phyloP scores from a whole-genome alignment of 1,284 basidiomycete genomes.

The Leccinum subspadiceum region DNA sequence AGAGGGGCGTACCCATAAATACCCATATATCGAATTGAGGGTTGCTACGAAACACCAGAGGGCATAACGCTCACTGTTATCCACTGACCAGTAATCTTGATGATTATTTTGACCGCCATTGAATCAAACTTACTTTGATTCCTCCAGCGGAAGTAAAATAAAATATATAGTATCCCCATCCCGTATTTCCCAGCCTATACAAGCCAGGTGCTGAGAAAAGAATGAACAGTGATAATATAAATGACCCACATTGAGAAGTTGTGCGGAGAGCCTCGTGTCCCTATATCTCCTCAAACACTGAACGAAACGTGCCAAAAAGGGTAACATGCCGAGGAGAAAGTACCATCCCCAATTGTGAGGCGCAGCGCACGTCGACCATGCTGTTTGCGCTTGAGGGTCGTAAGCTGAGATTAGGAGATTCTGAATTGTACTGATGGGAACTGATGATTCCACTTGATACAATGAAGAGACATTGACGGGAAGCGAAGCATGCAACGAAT shows the following conservation, averaged over 20 bases:
- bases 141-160: constrained; percentile 78
- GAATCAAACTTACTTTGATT: constrained; percentile 29
- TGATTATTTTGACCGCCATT: not conserved
- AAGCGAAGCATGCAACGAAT: not conserved
- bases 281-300: constrained; percentile 87
- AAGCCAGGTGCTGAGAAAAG: not conserved
- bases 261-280: constrained; percentile 72
- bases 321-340: constrained; percentile 59
- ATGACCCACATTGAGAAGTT: constrained; percentile 78
- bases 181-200: constrained; percentile 78
- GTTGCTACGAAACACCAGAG: constrained; percentile 65
- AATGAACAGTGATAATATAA: not conserved
- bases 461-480: not conserved
- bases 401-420: constrained; percentile 9
- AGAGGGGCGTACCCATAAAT: constrained; percentile 64
- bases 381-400: constrained; percentile 11
- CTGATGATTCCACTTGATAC: not conserved
- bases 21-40: constrained; percentile 69
- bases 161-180: constrained; percentile 59
- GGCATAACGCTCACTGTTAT: constrained; percentile 50
- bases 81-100: constrained; percentile 6
- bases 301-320: constrained; percentile 71
- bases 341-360: constrained; percentile 53
- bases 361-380: constrained; percentile 18
- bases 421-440: not conserved